A percentile compares a stretch with the other conserved stretches of the same genome.
phyloP scores from a whole-genome alignment of 140 eudicot genomes.

The Stevia rebaudiana region DNA sequence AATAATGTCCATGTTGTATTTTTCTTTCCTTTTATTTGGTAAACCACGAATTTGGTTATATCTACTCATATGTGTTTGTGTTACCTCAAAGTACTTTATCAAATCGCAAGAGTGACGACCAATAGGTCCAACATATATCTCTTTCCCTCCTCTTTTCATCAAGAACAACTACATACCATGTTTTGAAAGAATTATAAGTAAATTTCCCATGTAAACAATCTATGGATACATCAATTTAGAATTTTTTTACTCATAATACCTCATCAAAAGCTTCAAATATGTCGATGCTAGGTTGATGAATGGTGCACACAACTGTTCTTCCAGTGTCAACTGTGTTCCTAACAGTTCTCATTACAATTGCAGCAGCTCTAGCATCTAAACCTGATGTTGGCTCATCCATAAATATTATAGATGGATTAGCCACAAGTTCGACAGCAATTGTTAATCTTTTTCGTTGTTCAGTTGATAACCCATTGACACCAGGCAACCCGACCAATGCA shows the following conservation, averaged over 20 bases:
- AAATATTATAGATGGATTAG: constrained; percentile 78
- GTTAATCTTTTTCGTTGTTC: constrained; percentile 87
- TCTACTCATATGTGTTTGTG: no score
- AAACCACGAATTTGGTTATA: background rate
- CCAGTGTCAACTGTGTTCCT: constrained; percentile 76
- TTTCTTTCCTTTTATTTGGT: no score
- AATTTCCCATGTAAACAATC: background rate
- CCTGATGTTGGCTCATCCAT: constrained; percentile 97
- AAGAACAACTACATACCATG: background rate
- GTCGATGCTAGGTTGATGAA: constrained; percentile 92
- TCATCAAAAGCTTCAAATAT: constrained; percentile 78
- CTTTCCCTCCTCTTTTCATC: background rate
- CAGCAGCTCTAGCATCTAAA: constrained; percentile 87
- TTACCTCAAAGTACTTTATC: background rate
- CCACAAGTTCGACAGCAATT: constrained; percentile 89
- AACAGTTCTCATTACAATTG: constrained; percentile 69
- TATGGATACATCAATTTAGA: background rate
- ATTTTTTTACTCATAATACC: constrained; percentile 12
- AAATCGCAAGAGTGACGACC: background rate
- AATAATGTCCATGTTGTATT: no score
- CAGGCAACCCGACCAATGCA: constrained; percentile 77
- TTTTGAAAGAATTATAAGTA: background rate
- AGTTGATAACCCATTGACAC: constrained; percentile 69
- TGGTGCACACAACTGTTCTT: constrained; percentile 86
- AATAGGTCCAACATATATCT: background rate